A percentile compares a stretch with the other conserved stretches of the same genome.
Evolutionary conservation across 176 grass and related monocot species (phyloP).

Genomic region (Oryza punctata): DNA sequence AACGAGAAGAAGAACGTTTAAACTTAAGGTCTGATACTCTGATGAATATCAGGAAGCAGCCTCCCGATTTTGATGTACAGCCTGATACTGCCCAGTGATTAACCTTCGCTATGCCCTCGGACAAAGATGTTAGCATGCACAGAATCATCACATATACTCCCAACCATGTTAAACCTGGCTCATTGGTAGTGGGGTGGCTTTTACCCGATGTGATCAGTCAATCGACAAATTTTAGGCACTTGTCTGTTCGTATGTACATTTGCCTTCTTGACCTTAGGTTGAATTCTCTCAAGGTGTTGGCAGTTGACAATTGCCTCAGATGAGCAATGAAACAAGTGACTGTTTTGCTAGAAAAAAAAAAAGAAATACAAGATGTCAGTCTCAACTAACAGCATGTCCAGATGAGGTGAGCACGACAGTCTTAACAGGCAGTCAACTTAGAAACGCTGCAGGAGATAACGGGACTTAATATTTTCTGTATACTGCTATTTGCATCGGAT

Average conservation of each 20-base stretch:
- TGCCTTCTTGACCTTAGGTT: not conserved
- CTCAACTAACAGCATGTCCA: no score
- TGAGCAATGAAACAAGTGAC: not conserved
- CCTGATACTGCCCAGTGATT: constrained; percentile 28
- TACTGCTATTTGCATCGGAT: no score
- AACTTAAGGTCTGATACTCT: constrained; percentile 75
- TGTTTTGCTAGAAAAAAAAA: not conserved
- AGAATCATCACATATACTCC: not conserved
- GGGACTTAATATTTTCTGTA: no score
- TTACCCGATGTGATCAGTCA: not conserved
- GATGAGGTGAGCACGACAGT: no score
- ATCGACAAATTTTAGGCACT: not conserved
- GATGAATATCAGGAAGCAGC: constrained; percentile 11
- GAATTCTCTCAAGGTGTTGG: not conserved
- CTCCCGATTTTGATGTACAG: constrained; percentile 53
- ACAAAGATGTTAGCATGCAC: constrained; percentile 15
- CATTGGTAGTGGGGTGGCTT: constrained; percentile 1
- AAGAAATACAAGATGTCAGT: not conserved
- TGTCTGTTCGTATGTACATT: not conserved
- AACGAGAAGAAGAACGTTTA: constrained; percentile 69
- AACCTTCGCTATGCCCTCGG: constrained; percentile 2
- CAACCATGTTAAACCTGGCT: not conserved
- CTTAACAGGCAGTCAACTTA: no score
- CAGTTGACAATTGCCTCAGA: not conserved
- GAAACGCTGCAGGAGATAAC: no score